Base-by-base conservation (phyloP, 345 rosid species). In the Euphorbia lathyris region DNA sequence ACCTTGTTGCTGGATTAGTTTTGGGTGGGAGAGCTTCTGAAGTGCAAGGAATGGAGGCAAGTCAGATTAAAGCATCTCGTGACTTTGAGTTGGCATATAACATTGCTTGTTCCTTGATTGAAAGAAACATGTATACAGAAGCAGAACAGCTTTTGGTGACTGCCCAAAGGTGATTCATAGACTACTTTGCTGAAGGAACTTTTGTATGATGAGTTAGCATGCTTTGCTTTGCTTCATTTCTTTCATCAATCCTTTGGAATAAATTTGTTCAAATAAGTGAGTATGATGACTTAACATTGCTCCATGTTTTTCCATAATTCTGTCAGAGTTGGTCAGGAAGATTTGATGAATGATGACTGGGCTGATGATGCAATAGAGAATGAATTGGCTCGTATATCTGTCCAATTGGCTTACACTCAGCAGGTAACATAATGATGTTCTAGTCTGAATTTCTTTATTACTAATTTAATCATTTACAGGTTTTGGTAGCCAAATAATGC, bases 311-410 rank as follows among this genome's bases (percentile, higher is more conserved):
- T 56, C 11, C 17, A 29, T 51, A 27, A 12, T 63, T 42, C 32
- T 77, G 19, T 70, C 82, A 94, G 98, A 80, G 81, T 95, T 85
- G 97, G 99, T 74, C 96, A 92, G 83, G 97, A 92, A 80, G 76
- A 82, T 52, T 87, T 95, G 43, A 82, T 93, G 58, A 97, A 92
- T 0, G 97, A 92, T 3, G 84, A 83, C 69, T 80, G 74, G 69
- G 89, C 87, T 69, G 96, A 93, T 66, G 97, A 90, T 70, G 93
- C 82, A 27, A 85, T 92, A 67, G 99, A 95, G 82, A 82, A 67
- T 72, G 99, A 95, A 88, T 75, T 95, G 72, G 86, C 97, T 72
- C 99, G 97, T 32, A 86, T 95, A 51, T 51, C 84, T 67, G 99
- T 90, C 57, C 99, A 95, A 55, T 71, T 95, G 81, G 97, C 96